A percentile compares a stretch with the other conserved stretches of the same genome.
Conservation (phyloP, 225 moss, liverwort and hornwort species). For the Sphagnum contortum region DNA sequence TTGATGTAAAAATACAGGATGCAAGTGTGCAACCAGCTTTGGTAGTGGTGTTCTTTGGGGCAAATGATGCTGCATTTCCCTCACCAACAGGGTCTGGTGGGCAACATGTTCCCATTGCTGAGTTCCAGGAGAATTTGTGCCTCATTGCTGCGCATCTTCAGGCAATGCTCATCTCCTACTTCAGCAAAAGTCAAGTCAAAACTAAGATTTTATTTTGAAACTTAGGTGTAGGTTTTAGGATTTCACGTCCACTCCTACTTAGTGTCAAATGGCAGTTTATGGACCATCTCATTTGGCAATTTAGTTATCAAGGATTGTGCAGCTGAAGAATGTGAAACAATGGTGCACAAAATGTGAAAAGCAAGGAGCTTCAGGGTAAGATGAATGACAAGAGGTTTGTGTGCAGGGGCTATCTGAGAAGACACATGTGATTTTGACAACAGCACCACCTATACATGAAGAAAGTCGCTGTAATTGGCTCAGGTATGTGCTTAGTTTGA, state of each 20-base stretch:
- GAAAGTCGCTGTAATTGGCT: conserved; percentile 20
- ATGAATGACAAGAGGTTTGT: no score
- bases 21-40: conserved; percentile 58
- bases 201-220: no score
- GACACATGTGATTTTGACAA: conserved; percentile 77
- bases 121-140: conserved; percentile 74
- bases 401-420: conserved; percentile 59
- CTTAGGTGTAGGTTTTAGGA: not conserved
- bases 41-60: conserved; percentile 88
- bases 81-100: conserved; percentile 55
- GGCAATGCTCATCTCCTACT: conserved; percentile 19
- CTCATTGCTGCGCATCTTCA: conserved; percentile 53
- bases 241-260: no score
- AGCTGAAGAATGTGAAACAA: no score
- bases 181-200: not conserved
- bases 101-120: conserved; percentile 69
- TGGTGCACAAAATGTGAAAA: no score
- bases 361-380: no score
- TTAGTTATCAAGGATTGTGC: no score
- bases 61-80: conserved; percentile 79
- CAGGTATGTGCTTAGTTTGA: conserved; percentile 19
- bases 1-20: conserved; percentile 26
- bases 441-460: conserved; percentile 74
- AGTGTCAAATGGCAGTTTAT: no score
- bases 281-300: no score